Evolutionary conservation across 768 basidiomycete genomes (phyloP).

Genomic region (Collybiopsis luxurians): DNA sequence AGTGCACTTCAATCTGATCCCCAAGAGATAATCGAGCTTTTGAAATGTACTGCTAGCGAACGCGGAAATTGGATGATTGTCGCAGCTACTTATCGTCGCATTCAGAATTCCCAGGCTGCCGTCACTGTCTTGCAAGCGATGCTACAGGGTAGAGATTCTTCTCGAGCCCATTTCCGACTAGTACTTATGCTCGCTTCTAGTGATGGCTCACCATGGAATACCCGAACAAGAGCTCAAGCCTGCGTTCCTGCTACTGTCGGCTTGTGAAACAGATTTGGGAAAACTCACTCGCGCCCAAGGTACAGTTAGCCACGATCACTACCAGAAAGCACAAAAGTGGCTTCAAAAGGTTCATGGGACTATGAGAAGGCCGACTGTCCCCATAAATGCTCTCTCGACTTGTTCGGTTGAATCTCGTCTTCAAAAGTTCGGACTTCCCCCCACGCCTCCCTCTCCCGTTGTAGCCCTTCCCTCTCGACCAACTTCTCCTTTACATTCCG

Average conservation of each 20-base stretch:
- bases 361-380: not conserved
- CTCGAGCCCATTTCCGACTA: not conserved
- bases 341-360: slow-evolving; percentile 48
- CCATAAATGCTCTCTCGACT: not conserved
- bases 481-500: slow-evolving; percentile 3
- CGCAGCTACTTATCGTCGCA: slow-evolving; percentile 50
- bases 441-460: not conserved
- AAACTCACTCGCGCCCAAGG: slow-evolving; percentile 23
- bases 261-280: slow-evolving; percentile 50
- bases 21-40: slow-evolving; percentile 39
- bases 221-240: slow-evolving; percentile 41
- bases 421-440: not conserved
- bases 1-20: slow-evolving; percentile 42
- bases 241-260: slow-evolving; percentile 49
- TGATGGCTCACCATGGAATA: slow-evolving; percentile 34
- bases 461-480: not conserved
- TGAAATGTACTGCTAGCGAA: slow-evolving; percentile 43
- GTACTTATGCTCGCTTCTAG: slow-evolving; percentile 25
- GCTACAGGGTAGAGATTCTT: slow-evolving; percentile 38
- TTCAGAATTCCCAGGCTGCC: slow-evolving; percentile 43
- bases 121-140: slow-evolving; percentile 41
- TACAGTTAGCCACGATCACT: slow-evolving; percentile 31
- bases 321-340: slow-evolving; percentile 39
- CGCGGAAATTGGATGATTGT: slow-evolving; percentile 56
- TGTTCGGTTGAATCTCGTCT: not conserved